Base-by-base conservation (phyloP, 139 green algal species). In the Pleodorina starrii region DNA sequence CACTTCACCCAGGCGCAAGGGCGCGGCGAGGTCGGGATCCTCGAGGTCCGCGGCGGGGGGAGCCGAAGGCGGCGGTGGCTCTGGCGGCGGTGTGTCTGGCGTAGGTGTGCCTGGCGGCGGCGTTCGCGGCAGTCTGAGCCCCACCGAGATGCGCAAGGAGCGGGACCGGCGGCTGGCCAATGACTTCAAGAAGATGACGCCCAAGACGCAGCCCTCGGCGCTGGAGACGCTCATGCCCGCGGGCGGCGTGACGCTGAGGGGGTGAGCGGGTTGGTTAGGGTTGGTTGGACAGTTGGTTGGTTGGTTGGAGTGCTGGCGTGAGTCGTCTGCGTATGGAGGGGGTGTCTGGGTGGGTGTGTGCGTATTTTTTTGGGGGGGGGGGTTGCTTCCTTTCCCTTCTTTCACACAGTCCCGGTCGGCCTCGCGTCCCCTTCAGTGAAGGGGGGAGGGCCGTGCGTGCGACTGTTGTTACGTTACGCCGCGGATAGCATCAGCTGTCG, bases 191-290 rank as follows among this genome's bases (percentile, higher is more conserved):
- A 83, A 93, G 87, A 43, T 81, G 0, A 50, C 35, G 10, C 80
- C 85, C 25, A 84, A 73, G 66, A 83, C 91, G 44, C 93, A 95
- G 91, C 90, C 90, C 21, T 85, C 54, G 2, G 48, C 90, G 5
- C 48, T 94, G 51, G 89, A 95, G 36, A 84, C 85, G 25, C 73
- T 95, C 23, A 79, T 83, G 60, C 84, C 89, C 5, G 71, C 48
- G 38, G 80, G 48, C 17, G 81, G 89, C 36, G 91, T 92, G 11
- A 94, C 89, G n/a, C 73, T 94, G 80, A 40, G 89, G 4, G 68
- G 79, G 79, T 86, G 79, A 35, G 79, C 63, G 72, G 12, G 72
- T 14, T 5, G n/a, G 63, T 38, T n/a, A n/a, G n/a, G 63, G 63
- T 79, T 44, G 69, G 69, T 17, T 46, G 35, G 1, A 32, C 2